Base-by-base conservation (phyloP, 768 basidiomycete genomes). In the Boletellus sp. region DNA sequence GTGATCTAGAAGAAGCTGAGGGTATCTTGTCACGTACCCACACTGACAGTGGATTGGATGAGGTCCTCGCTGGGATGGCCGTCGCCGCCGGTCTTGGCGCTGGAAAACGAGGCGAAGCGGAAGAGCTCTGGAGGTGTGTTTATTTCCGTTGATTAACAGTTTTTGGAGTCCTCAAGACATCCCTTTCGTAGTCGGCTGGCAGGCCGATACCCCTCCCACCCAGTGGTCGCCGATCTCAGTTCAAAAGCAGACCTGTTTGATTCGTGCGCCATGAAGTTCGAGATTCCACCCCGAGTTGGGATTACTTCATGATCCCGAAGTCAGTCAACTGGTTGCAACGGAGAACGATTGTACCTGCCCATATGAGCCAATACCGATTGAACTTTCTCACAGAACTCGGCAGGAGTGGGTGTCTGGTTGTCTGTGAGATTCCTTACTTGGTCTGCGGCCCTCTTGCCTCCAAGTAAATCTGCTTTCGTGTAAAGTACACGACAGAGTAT, bases 1-100 rank as follows among this genome's bases (percentile, higher is more conserved):
- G 86, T 3, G 88, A 90, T 61, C 66, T 92, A 46, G 86, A 89
- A 55, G 89, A 91, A 64, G 82, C 88, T 0, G 56, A 55, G 42
- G 41, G 51, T 20, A 35, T 65, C 12, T 64, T 86, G 20, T 70
- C 74, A 40, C 83, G 82, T 58, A 77, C 65, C 9, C 60, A 60
- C 33, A 51, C 67, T n/a, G 53, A 61, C 20, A 57, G 59, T 10
- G 81, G 87, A 58, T 67, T 77, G 40, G 57, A 58, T 34, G 89
- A 91, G 61, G 75, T 88, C 13, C 71, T 86, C 37, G 87, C 85
- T 7, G 88, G 82, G 1, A 74, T 76, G 61, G 74, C 77, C 2
- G 85, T 88, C 42, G 84, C 82, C 6, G 74, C 78, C 6, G 80
- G 84, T 6, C 68, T 91, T 34, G 79, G 75, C 13, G 72, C 72